These are phyloP conservation scores for Leccinellum luteum DNA, from an alignment of 768 basidiomycete genomes.

Conservation along the genomic window DNA sequence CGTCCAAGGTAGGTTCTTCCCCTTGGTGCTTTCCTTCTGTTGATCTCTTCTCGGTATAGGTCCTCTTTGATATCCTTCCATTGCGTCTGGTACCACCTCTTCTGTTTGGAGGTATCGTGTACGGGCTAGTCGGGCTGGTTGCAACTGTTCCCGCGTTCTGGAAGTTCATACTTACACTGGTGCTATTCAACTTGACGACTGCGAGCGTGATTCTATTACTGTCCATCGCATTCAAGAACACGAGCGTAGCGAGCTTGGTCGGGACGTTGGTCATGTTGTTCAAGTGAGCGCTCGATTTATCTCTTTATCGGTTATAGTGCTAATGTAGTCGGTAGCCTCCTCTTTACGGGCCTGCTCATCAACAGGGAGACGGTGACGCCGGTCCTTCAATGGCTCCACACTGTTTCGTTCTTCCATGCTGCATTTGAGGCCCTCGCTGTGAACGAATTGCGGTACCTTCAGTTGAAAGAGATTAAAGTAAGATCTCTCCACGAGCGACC, in stretches of 20 bases:
- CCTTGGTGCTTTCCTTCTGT: background rate
- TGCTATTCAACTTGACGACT: slow-evolving; percentile 95
- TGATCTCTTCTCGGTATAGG: slow-evolving; percentile 37
- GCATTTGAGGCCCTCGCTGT: slow-evolving; percentile 98
- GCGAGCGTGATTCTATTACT: slow-evolving; percentile 89
- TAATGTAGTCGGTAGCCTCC: slow-evolving; percentile 51
- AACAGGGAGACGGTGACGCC: slow-evolving; percentile 83
- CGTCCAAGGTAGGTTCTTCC: slow-evolving; percentile 66
- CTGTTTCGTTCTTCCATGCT: slow-evolving; percentile 96
- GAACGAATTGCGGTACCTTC: slow-evolving; percentile 92
- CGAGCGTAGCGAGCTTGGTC: slow-evolving; percentile 87
- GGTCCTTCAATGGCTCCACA: slow-evolving; percentile 82
- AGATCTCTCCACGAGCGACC: slow-evolving; percentile 20
- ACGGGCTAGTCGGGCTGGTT: slow-evolving; percentile 92
- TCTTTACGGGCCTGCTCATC: slow-evolving; percentile 94
- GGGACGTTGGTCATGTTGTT: slow-evolving; percentile 97
- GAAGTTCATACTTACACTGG: slow-evolving; percentile 96
- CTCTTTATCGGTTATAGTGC: slow-evolving; percentile 2
- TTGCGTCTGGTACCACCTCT: slow-evolving; percentile 93
- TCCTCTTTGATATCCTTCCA: slow-evolving; percentile 95
- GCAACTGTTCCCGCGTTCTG: slow-evolving; percentile 88
- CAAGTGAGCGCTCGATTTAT: slow-evolving; percentile 63
- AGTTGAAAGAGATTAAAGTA: slow-evolving; percentile 88
- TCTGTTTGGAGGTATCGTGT: slow-evolving; percentile 94
- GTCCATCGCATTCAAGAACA: slow-evolving; percentile 84